Evolutionary conservation across 805 yeast species (phyloP), one percentile per base, ranked within the genome.

Genomic region (Barnettozyma botsteinii): DNA sequence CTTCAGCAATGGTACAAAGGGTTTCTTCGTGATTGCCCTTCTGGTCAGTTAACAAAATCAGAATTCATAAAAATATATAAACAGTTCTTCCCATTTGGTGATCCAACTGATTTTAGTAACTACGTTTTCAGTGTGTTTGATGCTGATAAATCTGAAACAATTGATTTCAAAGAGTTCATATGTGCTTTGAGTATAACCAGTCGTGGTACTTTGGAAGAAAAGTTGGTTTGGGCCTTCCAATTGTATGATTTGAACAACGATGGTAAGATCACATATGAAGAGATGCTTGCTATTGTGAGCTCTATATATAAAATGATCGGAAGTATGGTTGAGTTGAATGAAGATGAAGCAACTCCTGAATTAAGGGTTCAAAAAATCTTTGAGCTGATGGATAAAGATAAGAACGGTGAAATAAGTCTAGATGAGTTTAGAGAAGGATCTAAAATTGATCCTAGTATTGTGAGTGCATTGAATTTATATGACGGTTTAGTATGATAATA

Each of bases 1-100:
- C 73, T 93, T 32, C 98, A 93, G 61, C 98, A 91, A 58, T 93
- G 99, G 99, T 91, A 91, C 59, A 91, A 91, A 59, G 98, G 98
- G 3, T 93, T 93, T 53, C 68, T 83, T 31, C 73, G 96, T 56
- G 98, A 93, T 60, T 91, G 96, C 59, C 97, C 97, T 1, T 71
- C 78, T 25, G 98, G 98, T 1, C 89, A 82, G 58, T 69, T 93
- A 21, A 77, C 88, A 3, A 83, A 81, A 54, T 85, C 82, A 35
- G 98, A 93, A 56, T 87, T 93, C 60, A 79, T 83, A 50, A 86
- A 85, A 61, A 89, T 93, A 15, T 94, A 89, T 66, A 86, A 86
- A 59, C 98, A 93, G 57, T 93, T 91, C 61, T 93, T 93, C 70
- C 99, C 99, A 15, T 93, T 93, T 67, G 99, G 99, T 0, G 96